Percentiles rank a stretch among this genome's conserved stretches.
Conservation (phyloP, 208 protist species). For the Crithidia thermophila region DNA sequence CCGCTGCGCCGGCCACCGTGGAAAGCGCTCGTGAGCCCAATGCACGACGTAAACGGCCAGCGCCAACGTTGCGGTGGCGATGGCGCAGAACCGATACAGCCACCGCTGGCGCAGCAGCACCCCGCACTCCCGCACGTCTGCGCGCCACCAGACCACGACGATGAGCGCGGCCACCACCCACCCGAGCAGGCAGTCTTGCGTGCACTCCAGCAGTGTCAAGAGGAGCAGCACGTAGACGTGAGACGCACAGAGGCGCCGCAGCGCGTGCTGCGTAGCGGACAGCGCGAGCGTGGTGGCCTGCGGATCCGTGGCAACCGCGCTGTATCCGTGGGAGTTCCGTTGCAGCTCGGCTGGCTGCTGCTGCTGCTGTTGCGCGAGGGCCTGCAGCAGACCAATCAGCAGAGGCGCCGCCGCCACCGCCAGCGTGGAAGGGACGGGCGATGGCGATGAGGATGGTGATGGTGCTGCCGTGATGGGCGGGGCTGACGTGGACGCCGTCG, state of each 20-base stretch:
- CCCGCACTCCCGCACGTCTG: conserved; percentile 23
- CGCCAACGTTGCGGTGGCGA: conserved; percentile 6
- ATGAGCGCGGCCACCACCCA: conserved; percentile 13
- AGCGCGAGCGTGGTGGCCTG: too few species aligned
- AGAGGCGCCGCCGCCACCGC: conserved; percentile 24
- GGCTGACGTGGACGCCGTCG: background rate
- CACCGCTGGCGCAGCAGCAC: conserved; percentile 26
- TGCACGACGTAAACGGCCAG: conserved; percentile 15
- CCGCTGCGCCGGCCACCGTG: background rate
- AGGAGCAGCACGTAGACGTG: conserved; percentile 26
- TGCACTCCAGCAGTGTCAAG: conserved; percentile 7
- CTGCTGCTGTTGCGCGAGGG: conserved; percentile 8
- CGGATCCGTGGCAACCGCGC: too few species aligned
- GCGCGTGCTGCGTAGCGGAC: background rate
- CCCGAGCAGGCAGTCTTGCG: conserved; percentile 18
- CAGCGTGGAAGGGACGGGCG: conserved; percentile 16
- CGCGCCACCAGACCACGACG: conserved; percentile 9
- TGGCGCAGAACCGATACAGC: conserved; percentile 6
- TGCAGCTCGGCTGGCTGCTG: background rate
- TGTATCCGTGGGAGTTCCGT: background rate
- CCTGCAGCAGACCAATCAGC: conserved; percentile 18
- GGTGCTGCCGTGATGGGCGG: background rate
- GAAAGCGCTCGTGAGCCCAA: conserved; percentile 19
- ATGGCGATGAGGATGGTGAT: background rate
- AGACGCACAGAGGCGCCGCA: conserved; percentile 15